Conservation (phyloP, 2,329 filamentous ascomycete species). For the Beauveria pseudobassiana region DNA sequence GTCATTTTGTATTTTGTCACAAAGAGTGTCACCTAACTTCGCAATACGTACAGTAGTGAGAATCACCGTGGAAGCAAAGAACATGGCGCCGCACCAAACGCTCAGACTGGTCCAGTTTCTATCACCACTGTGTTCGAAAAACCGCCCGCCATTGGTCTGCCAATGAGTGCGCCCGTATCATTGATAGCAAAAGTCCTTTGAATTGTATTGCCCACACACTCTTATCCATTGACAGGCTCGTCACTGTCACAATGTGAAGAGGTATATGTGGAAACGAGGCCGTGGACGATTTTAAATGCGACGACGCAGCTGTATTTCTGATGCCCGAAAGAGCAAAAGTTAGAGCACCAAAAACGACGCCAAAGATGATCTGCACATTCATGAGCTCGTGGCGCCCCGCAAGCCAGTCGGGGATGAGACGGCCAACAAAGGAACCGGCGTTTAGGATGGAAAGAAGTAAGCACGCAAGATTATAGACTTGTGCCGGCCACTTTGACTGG, state of each 20-base stretch:
- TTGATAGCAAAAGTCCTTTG: conserved; percentile 15
- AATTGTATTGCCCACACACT: conserved; percentile 12
- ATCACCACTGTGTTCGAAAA: background rate
- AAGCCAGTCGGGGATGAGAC: conserved; percentile 14
- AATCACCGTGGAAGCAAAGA: background rate
- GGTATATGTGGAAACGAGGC: conserved; percentile 15
- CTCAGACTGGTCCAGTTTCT: conserved; percentile 1
- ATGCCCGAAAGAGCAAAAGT: conserved; percentile 11
- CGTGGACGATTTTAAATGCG: conserved; percentile 11
- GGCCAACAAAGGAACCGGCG: conserved; percentile 14
- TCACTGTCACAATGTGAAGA: conserved; percentile 14
- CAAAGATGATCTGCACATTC: conserved; percentile 12
- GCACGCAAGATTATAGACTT: conserved; percentile 5
- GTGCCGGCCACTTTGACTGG: conserved; percentile 1
- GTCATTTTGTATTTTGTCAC: background rate
- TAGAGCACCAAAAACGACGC: conserved; percentile 8
- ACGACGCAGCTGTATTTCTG: conserved; percentile 9
- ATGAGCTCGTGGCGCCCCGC: conserved; percentile 14
- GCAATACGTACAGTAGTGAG: background rate
- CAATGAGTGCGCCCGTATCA: conserved; percentile 12
- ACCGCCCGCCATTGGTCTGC: conserved; percentile 13
- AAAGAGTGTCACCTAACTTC: background rate
- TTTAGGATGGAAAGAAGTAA: conserved; percentile 16
- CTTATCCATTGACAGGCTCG: conserved; percentile 11
- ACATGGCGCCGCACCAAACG: conserved; percentile 4